These are phyloP conservation scores for Furcasterigmium sp. DNA, from an alignment of 2,329 filamentous ascomycete genomes.

Conservation along the genomic window DNA sequence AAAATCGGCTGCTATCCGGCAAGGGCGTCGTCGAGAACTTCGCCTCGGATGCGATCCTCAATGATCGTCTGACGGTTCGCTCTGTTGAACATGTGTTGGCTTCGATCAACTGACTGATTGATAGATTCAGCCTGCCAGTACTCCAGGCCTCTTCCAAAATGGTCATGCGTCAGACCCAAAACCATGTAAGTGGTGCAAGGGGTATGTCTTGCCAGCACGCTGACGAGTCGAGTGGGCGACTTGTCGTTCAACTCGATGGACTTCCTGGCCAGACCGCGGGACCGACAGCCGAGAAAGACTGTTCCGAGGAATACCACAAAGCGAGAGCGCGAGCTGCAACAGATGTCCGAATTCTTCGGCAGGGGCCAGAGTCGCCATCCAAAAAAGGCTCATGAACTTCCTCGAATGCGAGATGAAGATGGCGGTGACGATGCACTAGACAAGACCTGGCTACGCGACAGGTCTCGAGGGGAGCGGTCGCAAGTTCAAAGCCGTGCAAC, in stretches of 20 bases:
- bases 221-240: conserved; percentile 1
- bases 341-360: conserved; percentile 29
- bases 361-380: neutral
- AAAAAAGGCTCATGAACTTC: neutral
- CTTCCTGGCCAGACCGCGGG: neutral
- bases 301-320: conserved; percentile 17
- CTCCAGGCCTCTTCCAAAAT: conserved; percentile 40
- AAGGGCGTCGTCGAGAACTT: conserved; percentile 52
- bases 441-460: too few relatives aligned
- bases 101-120: conserved; percentile 1
- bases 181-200: conserved; percentile 24
- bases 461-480: too few relatives aligned
- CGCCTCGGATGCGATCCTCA: conserved; percentile 45
- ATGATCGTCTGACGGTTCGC: conserved; percentile 27
- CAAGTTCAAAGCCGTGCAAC: conserved; percentile 9
- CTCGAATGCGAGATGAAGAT: too few relatives aligned
- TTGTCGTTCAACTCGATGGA: conserved; percentile 14
- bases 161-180: conserved; percentile 18
- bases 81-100: conserved; percentile 1
- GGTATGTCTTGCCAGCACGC: too few relatives aligned
- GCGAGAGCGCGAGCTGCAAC: conserved; percentile 25
- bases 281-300: conserved; percentile 11
- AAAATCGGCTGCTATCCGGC: conserved; percentile 23
- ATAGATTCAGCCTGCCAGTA: conserved; percentile 29
- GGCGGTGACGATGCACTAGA: too few relatives aligned